A percentile compares a stretch with the other conserved stretches of the same genome.
These are phyloP conservation scores for Gnomoniopsis sp. DNA, from an alignment of 2,329 filamentous ascomycete genomes.

Conservation along the genomic window DNA sequence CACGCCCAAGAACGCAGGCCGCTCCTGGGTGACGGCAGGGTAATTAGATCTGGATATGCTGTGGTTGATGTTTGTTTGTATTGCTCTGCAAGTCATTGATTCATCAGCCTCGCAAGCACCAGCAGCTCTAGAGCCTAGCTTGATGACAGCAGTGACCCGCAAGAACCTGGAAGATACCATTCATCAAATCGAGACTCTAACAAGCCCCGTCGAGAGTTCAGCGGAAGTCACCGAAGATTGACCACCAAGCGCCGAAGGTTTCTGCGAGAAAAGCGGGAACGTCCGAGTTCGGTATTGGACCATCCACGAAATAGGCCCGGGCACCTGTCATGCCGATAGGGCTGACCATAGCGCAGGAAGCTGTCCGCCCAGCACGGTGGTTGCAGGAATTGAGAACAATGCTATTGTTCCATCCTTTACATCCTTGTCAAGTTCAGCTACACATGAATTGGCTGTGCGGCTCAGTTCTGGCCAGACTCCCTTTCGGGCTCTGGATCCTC, in stretches of 20 bases:
- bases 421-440: neutral
- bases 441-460: neutral
- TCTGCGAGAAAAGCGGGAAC: conserved; percentile 17
- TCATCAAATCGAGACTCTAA: neutral
- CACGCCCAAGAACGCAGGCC: conserved; percentile 8
- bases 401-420: neutral
- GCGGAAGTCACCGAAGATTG: neutral
- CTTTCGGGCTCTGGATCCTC: conserved; percentile 23
- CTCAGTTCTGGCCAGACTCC: conserved; percentile 19
- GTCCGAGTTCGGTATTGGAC: conserved; percentile 17
- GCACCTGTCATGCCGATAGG: conserved; percentile 7
- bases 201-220: neutral
- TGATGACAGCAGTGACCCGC: neutral
- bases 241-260: conserved; percentile 11
- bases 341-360: neutral
- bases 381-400: neutral
- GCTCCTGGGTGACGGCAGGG: neutral
- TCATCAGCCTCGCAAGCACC: neutral
- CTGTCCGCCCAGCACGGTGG: neutral
- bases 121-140: neutral
- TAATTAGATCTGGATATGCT: neutral
- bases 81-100: neutral
- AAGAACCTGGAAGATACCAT: neutral
- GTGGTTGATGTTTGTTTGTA: neutral
- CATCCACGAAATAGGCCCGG: conserved; percentile 12